Base-by-base conservation (phyloP, 345 rosid genomes). In the Salix viminalis region DNA sequence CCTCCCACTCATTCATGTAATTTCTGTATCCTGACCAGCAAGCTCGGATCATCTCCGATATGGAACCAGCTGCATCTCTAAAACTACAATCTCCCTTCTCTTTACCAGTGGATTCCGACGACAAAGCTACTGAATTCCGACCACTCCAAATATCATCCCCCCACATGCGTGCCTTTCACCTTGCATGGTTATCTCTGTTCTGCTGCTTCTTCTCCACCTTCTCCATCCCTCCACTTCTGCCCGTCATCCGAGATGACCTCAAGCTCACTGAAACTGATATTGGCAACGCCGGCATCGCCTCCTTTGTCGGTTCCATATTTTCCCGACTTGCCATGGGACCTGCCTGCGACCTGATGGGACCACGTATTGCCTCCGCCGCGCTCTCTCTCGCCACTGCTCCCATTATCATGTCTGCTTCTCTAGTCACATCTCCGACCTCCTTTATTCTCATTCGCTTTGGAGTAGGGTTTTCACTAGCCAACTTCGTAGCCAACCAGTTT, bases 311-410 rank as follows among this genome's bases (percentile, higher is more conserved):
- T 11, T 80, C 97, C 70, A 91, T 92, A 84, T 83, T 94, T 89
- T 94, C 96, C 73, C 96, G 97, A 75, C 83, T 94, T 65, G 90
- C 91, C 73, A 94, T 92, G 98, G 97, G 97, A 23, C 94, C 94
- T 1, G 76, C 78, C 41, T 94, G 93, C 50, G 94, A 91, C 83
- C 82, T 89, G 46, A 71, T 89, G 4, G 97, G 98, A 30, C 98
- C 97, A 9, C 84, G 93, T 0, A 61, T 78, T 10, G 90, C 98
- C 81, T 90, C 91, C 7, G 88, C 92, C 30, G 37, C 88, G 13
- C 88, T 92, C 75, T 94, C 97, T 65, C 73, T 94, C 75, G 67
- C 86, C 82, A 94, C 94, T 2, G 92, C 91, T 3, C 93, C 96
- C 0, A 73, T 83, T 7, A 80, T 94, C 66, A 73, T 94, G 39